Evolutionary conservation across 2,329 filamentous ascomycete species (phyloP).

Genomic region (Cadophora sp.): DNA sequence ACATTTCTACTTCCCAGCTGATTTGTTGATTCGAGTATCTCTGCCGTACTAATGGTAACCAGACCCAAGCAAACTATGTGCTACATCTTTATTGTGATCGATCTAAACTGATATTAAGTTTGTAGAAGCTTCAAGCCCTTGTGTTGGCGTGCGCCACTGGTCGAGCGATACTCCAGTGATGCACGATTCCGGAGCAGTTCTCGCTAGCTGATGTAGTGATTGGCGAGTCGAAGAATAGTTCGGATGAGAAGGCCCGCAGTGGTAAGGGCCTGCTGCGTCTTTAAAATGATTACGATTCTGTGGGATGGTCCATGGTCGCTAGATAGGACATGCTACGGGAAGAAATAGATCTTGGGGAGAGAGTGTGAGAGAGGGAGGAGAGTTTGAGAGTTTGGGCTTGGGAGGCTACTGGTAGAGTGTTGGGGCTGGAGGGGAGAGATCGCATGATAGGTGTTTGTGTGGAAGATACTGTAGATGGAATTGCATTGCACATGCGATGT

Average conservation of each 20-base stretch:
- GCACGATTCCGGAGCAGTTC: no score
- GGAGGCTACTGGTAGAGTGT: no score
- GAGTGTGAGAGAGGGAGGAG: background rate
- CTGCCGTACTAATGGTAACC: no score
- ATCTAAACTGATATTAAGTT: no score
- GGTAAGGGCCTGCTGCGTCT: background rate
- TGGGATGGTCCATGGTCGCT: background rate
- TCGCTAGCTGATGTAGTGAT: background rate
- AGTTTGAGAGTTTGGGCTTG: background rate
- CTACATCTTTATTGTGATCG: no score
- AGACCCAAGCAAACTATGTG: no score
- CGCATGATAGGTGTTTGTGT: background rate
- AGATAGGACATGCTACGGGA: background rate
- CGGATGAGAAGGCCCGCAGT: background rate
- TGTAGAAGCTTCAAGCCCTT: no score
- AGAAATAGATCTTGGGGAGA: no score
- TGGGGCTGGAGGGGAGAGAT: background rate
- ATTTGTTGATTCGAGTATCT: no score
- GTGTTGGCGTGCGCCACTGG: no score
- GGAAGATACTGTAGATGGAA: background rate
- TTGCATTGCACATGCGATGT: background rate
- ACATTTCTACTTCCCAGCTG: no score
- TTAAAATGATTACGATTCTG: background rate
- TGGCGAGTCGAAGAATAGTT: background rate
- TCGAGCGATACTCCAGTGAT: no score